phyloP scores from a whole-genome alignment of 2,329 filamentous ascomycete species.

The Colletotrichum sp. region DNA sequence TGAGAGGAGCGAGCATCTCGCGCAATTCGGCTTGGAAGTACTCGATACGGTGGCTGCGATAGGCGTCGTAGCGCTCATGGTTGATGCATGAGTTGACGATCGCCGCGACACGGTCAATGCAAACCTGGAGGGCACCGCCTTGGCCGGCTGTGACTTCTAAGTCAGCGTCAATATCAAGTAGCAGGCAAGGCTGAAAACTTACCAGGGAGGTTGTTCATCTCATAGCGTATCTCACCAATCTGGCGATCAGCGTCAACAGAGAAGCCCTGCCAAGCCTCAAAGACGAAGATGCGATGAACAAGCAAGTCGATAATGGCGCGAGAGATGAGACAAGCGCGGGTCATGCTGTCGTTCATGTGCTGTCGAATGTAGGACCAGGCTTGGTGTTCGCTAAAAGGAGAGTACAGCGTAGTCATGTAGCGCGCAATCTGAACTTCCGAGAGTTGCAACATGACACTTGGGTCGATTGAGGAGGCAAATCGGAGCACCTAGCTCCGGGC shows the following conservation, averaged over 20 bases:
- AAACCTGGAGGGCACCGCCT: conserved; percentile 34
- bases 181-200: conserved; percentile 5
- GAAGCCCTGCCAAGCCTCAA: conserved; percentile 43
- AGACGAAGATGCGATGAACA: conserved; percentile 45
- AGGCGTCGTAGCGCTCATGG: conserved; percentile 29
- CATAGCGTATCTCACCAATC: conserved; percentile 38
- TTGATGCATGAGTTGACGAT: conserved; percentile 43
- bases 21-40: conserved; percentile 49
- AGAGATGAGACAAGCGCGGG: conserved; percentile 48
- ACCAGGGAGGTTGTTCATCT: conserved; percentile 40
- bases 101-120: conserved; percentile 41
- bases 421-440: conserved; percentile 8
- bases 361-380: conserved; percentile 45
- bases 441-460: not conserved
- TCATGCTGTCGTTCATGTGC: conserved; percentile 42
- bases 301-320: conserved; percentile 47
- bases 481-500: conserved; percentile 21
- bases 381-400: conserved; percentile 37
- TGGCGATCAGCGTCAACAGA: conserved; percentile 37
- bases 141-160: conserved; percentile 6
- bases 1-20: conserved; percentile 41
- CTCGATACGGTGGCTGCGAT: conserved; percentile 27
- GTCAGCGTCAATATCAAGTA: not conserved
- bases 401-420: conserved; percentile 20
- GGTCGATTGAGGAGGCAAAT: conserved; percentile 13